phyloP scores from a whole-genome alignment of 306 rosid species.

The Cyamopsis tetragonoloba region DNA sequence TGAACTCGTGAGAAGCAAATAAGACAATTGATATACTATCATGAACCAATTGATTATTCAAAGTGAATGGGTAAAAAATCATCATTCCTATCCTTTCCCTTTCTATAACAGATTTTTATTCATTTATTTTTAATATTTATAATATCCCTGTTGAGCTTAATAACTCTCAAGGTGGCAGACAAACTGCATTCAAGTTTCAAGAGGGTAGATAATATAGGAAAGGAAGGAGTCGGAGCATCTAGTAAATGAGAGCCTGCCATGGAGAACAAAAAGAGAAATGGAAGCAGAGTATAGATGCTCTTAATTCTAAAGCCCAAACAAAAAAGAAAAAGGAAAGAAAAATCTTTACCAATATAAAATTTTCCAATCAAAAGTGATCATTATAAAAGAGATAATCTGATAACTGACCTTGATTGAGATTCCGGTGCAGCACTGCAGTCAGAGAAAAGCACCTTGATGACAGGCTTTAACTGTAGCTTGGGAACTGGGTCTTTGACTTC shows the following conservation, averaged over 20 bases:
- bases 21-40: background rate
- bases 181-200: background rate
- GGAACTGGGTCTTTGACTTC: constrained; percentile 32
- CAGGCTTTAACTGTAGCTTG: constrained; percentile 54
- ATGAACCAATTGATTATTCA: background rate
- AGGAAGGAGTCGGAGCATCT: constrained; percentile 1
- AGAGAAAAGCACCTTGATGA: constrained; percentile 70
- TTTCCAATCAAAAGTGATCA: background rate
- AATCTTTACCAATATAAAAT: background rate
- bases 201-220: background rate
- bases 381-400: background rate
- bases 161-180: background rate
- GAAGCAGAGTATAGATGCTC: background rate
- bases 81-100: background rate
- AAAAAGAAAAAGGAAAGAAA: background rate
- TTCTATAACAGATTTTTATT: too few species aligned
- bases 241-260: background rate
- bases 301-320: constrained; percentile 6
- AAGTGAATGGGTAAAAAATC: background rate
- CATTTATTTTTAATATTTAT: too few species aligned
- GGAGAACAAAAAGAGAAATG: background rate
- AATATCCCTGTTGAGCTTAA: background rate
- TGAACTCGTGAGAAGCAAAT: background rate
- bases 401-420: constrained; percentile 61
- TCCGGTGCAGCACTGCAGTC: constrained; percentile 42